phyloP scores from a whole-genome alignment of 2,329 filamentous ascomycete genomes.

The Exophiala lecanii-corni region DNA sequence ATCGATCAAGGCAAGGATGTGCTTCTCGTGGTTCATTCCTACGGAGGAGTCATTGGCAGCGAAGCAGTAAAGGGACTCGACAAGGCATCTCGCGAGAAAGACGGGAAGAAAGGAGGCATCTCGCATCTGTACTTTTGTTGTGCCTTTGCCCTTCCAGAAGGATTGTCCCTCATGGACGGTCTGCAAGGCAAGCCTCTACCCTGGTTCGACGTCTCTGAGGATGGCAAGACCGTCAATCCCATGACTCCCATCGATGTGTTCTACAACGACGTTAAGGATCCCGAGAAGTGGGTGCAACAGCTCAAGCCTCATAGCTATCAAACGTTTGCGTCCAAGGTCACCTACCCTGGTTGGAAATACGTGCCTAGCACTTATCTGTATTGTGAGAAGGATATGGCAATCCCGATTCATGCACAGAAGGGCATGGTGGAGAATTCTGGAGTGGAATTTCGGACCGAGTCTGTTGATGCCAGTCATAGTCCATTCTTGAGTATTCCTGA shows the following conservation, averaged over 20 bases:
- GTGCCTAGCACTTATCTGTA: constrained; percentile 39
- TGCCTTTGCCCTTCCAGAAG: constrained; percentile 35
- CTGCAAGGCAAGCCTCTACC: constrained; percentile 10
- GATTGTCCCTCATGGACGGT: constrained; percentile 10
- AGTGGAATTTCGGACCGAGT: constrained; percentile 31
- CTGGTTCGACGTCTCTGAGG: constrained; percentile 18
- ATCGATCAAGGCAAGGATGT: constrained; percentile 30
- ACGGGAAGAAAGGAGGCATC: constrained; percentile 30
- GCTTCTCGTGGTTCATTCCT: constrained; percentile 30
- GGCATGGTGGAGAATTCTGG: constrained; percentile 34
- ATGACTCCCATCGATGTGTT: constrained; percentile 26
- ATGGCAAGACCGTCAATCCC: constrained; percentile 10
- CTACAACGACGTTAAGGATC: constrained; percentile 34
- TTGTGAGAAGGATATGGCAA: constrained; percentile 38
- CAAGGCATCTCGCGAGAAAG: constrained; percentile 23
- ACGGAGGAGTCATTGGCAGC: constrained; percentile 31
- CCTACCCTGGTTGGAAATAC: constrained; percentile 36
- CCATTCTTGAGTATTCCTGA: constrained; percentile 39
- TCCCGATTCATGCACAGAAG: constrained; percentile 34
- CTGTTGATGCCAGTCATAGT: constrained; percentile 35
- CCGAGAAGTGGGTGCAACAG: constrained; percentile 21
- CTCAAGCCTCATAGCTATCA: constrained; percentile 31
- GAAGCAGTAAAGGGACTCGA: constrained; percentile 30
- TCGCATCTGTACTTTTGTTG: constrained; percentile 31
- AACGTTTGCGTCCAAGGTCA: constrained; percentile 29